Conservation (phyloP, 306 rosid genomes). For the Cucumis melo region DNA sequence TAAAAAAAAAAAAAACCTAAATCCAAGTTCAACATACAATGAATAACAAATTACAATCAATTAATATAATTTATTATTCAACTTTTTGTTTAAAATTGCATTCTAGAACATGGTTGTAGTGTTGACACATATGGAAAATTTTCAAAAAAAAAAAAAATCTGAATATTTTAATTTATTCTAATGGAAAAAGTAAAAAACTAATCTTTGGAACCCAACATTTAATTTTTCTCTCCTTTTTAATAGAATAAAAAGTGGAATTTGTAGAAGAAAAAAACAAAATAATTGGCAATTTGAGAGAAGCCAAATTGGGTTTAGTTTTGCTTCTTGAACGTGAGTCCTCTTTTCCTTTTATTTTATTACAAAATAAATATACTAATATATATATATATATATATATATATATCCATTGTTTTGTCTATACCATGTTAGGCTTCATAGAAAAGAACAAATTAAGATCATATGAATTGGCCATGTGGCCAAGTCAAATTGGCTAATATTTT, state of each 20-base stretch:
- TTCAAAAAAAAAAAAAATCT: not conserved
- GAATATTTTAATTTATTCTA: not conserved
- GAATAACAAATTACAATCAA: too few species aligned
- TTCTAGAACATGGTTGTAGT: not conserved
- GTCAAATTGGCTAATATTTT: not conserved
- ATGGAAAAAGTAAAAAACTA: not conserved
- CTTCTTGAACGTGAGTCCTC: not conserved
- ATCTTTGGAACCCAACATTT: not conserved
- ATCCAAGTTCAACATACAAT: too few species aligned
- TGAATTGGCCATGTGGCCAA: not conserved
- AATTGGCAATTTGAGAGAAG: not conserved
- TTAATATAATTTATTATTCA: too few species aligned
- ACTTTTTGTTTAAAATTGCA: too few species aligned
- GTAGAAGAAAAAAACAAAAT: not conserved
- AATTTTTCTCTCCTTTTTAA: not conserved
- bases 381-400: too few species aligned
- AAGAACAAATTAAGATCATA: not conserved
- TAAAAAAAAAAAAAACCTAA: too few species aligned
- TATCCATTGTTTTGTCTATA: not conserved
- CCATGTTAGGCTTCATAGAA: conserved; percentile 1
- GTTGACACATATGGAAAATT: not conserved
- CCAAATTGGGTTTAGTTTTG: not conserved
- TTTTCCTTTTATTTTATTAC: not conserved
- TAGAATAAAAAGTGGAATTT: not conserved
- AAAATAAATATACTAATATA: too few species aligned